Base-by-base conservation (phyloP, 1,139 yeast genomes). In the Kodamaea arcana region DNA sequence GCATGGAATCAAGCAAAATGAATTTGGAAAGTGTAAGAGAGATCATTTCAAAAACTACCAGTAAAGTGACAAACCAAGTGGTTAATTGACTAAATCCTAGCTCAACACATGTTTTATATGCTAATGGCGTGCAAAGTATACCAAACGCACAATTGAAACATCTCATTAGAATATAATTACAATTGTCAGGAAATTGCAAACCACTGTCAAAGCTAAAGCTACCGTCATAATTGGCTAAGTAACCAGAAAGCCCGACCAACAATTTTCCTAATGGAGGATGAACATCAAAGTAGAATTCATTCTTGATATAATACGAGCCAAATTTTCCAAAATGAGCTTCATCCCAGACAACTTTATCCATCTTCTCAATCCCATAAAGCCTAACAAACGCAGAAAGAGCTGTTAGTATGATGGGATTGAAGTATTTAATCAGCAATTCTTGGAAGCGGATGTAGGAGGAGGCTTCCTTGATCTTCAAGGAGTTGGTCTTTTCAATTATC, bases 291-390 rank as follows among this genome's bases (percentile, higher is more conserved):
- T 82, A 82, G 50, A 78, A 78, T 45, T 80, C 84, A 46, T 78
- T 78, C 39, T 72, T 70, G 40, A 80, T 61, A 51, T 82, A 82
- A 44, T 76, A 66, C 3, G 81, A 72, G 4, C 83, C 84, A 52
- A 78, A 78, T 47, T 78, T 76, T 11, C 82, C 83, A 61, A 84
- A 84, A 65, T 86, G 96, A 7, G 96, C 96, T 55, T 87, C 96
- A 60, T 90, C 98, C 99, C 99, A 92, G 7, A 88, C 81, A 9
- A 94, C 97, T 27, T 67, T 60, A 35, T 74, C 62, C 26, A 83
- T 69, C 21, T 64, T 68, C 37, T 80, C 84, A 35, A 92, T 83
- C 24, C 70, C 69, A 49, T 81, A 75, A 30, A 86, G 67, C 36
- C 97, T 73, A 9, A 88, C 71, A 44, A 73, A 73, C 11, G 84